A percentile compares a stretch with the other conserved stretches of the same genome.
These are phyloP conservation scores for Aspergillus jensenii DNA, from an alignment of 2,329 filamentous ascomycete genomes.

Conservation along the genomic window DNA sequence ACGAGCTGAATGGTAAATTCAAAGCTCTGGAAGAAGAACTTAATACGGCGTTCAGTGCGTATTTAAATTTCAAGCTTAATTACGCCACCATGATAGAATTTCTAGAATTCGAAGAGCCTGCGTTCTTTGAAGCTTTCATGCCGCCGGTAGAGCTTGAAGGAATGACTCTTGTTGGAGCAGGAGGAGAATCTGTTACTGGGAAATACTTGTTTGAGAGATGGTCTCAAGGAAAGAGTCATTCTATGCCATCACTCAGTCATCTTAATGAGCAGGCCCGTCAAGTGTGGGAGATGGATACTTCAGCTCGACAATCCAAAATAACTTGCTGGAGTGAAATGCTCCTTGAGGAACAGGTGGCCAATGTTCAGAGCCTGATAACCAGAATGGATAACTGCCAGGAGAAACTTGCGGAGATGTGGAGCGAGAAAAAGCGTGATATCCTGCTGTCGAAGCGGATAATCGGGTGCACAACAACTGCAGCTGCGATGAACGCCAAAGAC, in stretches of 20 bases:
- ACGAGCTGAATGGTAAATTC: conserved; percentile 40
- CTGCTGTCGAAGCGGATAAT: conserved; percentile 62
- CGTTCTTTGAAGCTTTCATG: conserved; percentile 59
- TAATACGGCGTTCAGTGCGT: conserved; percentile 18
- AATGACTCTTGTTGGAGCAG: conserved; percentile 47
- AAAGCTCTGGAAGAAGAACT: conserved; percentile 26
- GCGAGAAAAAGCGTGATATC: conserved; percentile 24
- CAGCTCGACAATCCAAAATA: conserved; percentile 38
- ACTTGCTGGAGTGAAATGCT: conserved; percentile 48
- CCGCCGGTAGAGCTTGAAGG: conserved; percentile 49
- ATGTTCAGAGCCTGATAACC: conserved; percentile 13
- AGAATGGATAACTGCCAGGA: conserved; percentile 16
- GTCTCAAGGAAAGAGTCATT: conserved; percentile 34
- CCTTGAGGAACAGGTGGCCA: conserved; percentile 50
- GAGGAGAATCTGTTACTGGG: conserved; percentile 44
- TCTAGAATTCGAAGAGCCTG: conserved; percentile 47
- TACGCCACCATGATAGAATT: conserved; percentile 40
- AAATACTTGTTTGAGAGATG: conserved; percentile 59
- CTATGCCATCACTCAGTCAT: conserved; percentile 13
- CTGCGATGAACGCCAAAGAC: conserved; percentile 60
- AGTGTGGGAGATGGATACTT: conserved; percentile 55
- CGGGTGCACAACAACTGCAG: conserved; percentile 69
- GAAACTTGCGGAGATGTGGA: conserved; percentile 8
- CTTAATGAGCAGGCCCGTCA: not conserved
- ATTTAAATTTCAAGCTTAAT: conserved; percentile 9